Evolutionary conservation across 179 eudicot species (phyloP), one percentile per base, ranked within the genome.

Genomic region (Amaranthus tricolor): DNA sequence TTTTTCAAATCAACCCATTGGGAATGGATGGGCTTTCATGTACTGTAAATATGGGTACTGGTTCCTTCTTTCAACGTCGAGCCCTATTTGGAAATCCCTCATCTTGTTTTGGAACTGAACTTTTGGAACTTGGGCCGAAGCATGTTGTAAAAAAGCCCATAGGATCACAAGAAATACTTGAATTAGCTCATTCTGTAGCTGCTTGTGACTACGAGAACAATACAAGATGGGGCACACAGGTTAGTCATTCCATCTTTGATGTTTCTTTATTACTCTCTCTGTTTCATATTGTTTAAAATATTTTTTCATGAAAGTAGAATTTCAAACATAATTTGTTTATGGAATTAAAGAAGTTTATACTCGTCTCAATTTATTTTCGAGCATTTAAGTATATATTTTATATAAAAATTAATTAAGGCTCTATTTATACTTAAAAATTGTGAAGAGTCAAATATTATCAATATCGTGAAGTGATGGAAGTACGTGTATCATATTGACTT

Each of bases 1-100:
- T 86, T 45, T 92, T 85, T 69, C 75, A 65, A 61, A 77, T 81
- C 56, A 82, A 89, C 47, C 82, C 95, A 2, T n/a, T 66, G 10
- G 99, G 97, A 21, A 51, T 92, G 82, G 93, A 92, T 49, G 97
- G 99, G 69, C 83, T 92, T 11, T 47, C 4, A 0, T 96, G 97
- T 68, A 91, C 96, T n/a, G 80, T 62, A 76, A 84, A 89, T 59
- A 90, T 89, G 5, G 99, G 99, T 15, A 82, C 90, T 4, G 94
- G 90, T 2, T 86, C 88, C 52, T 92, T 95, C 67, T 95, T 95
- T 71, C 72, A 71, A 51, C 90, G 98, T 0, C 85, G 90, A 20
- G 88, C 82, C 21, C 87, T 94, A 49, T 89, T 87, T 31, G 97
- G 96, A 7, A 69, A 89, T 65, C 96, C 96, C 16, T 82, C 86